Base-by-base conservation (phyloP, 257 asterid species). In the Voacanga thouarsii region DNA sequence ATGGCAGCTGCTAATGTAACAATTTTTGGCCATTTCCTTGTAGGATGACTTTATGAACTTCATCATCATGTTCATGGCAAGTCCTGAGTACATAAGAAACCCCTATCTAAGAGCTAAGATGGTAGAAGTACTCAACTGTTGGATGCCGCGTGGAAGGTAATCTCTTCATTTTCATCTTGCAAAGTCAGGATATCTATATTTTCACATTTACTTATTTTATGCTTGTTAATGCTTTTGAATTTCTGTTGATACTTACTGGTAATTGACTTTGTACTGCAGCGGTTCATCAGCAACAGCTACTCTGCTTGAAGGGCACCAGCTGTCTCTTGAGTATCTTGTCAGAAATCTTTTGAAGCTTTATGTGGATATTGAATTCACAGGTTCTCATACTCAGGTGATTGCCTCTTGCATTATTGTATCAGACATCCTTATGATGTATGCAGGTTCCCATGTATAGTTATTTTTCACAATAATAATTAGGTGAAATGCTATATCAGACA, bases 31-130 rank as follows among this genome's bases (percentile, higher is more conserved):
- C 74, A 60, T 70, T 7, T 85, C 76, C 80, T 77, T 80, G 75
- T 85, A 95, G 99, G 99, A 93, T 71, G 99, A 96, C 76, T 96
- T 93, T 83, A 93, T 93, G 98, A 96, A 96, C 84, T 92, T 96
- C 89, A 93, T 96, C 80, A 92, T 96, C 82, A 96, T 96, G 99
- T 96, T 93, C 93, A 96, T 96, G 99, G 98, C 92, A 64, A 92
- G 98, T 79, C 97, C 98, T 28, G 96, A 92, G 72, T 91, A 89
- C 86, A 87, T 96, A 79, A 90, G 94, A 78, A 96, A 93, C 85
- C 99, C 98, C n/a, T 96, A 96, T 78, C 88, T 93, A 78, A 87
- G 99, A 86, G 96, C 99, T 28, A 96, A 96, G 89, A 96, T 96
- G 99, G 98, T 96, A 75, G 98, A 96, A 87, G 99, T 96, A 80